Evolutionary conservation across 306 rosid species (phyloP), one percentile per base, ranked within the genome.

Genomic region (Vicia sativa): DNA sequence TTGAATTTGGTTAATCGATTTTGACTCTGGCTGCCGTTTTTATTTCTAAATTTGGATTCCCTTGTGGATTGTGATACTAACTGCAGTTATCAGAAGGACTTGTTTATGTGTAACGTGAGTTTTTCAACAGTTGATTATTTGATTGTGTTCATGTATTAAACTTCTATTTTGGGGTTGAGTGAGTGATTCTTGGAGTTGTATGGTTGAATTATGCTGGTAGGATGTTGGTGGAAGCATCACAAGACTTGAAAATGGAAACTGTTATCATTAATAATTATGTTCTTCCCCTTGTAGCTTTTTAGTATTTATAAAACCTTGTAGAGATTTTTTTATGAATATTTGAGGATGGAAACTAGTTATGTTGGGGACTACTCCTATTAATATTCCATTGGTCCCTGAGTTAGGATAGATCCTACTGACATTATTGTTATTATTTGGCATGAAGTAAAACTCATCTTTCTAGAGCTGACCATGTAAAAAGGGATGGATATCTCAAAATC

Each of bases 21-120:
- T 80, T 68, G 61, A 68, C 45, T 28, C 65, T 68, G 64, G 81
- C 57, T 48, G 29, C 66, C 62, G n/a, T 55, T 55, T 46, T 67
- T 71, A 34, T 72, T 62, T 63, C 37, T 52, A 63, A 73, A 42
- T 77, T 73, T 73, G 39, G 49, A 49, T 49, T 48, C 39, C 29
- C 52, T 56, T 44, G 11, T 64, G 38, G 58, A 54, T 62, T 52
- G 60, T 68, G 73, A 56, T 58, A 48, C 67, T 77, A 49, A 21
- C 26, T 62, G 59, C 41, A 62, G 74, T 73, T 59, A 37, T 45
- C 46, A 13, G 11, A 23, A 34, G 31, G 28, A 43, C 34, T 28
- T 76, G 18, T 26, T 61, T 45, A n/a, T 67, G 42, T 72, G 50
- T 68, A 45, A 46, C 62, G 67, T 41, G 71, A 57, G 29, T 73